Percentiles rank a stretch among this genome's conserved stretches.
Evolutionary conservation across 345 rosid genomes (phyloP).

Genomic region (Citrus trifoliata): DNA sequence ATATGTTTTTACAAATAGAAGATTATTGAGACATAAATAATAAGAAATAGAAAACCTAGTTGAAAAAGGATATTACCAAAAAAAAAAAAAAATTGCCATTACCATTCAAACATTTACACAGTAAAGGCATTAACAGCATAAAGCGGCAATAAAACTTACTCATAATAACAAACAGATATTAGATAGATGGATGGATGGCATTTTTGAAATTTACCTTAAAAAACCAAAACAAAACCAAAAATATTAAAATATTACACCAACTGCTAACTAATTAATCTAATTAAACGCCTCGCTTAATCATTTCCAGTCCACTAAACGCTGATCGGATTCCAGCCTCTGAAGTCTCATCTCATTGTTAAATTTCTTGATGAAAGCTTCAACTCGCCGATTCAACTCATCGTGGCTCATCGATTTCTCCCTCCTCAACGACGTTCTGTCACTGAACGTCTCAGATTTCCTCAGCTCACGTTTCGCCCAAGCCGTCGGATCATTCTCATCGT

Average conservation of each 20-base stretch:
- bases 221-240: neutral
- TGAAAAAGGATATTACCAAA: too few species aligned
- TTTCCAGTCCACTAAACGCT: constrained; percentile 19
- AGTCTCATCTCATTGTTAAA: constrained; percentile 36
- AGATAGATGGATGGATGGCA: neutral
- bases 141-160: too few species aligned
- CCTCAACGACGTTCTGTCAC: constrained; percentile 18
- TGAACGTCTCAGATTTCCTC: constrained; percentile 39
- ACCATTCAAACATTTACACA: neutral
- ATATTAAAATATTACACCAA: neutral
- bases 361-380: constrained; percentile 47
- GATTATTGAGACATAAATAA: too few species aligned
- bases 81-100: neutral
- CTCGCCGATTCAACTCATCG: constrained; percentile 43
- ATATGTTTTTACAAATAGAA: neutral
- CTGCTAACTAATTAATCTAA: neutral
- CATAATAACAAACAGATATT: too few species aligned
- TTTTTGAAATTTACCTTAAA: too few species aligned
- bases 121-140: neutral
- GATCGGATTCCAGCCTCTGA: constrained; percentile 43
- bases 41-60: too few species aligned
- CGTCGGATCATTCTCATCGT: constrained; percentile 3
- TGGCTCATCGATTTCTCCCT: constrained; percentile 39
- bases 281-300: constrained; percentile 15
- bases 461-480: constrained; percentile 23